Evolutionary conservation across 768 basidiomycete genomes (phyloP).

Genomic region (Agaricus bisporus): DNA sequence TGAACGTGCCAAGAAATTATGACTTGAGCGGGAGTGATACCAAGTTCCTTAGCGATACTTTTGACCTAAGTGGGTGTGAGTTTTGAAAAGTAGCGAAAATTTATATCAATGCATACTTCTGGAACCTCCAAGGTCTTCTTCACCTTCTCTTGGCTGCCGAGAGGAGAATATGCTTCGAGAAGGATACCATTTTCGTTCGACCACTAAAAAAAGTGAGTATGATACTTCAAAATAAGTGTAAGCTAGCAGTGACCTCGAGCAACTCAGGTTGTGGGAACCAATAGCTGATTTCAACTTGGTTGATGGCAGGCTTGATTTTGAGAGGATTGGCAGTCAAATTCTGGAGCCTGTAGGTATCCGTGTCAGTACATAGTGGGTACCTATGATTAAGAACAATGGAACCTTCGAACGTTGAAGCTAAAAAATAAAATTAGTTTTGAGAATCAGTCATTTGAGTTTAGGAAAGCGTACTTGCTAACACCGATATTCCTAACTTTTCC

Average conservation of each 20-base stretch:
- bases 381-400: no score
- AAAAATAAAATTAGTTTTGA: background rate
- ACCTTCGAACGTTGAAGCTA: constrained; percentile 58
- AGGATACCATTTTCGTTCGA: constrained; percentile 57
- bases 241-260: constrained; percentile 37
- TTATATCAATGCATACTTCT: constrained; percentile 28
- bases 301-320: constrained; percentile 60
- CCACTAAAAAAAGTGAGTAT: constrained; percentile 37
- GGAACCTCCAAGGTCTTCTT: constrained; percentile 52
- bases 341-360: constrained; percentile 35
- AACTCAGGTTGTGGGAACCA: constrained; percentile 76
- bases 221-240: background rate
- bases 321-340: constrained; percentile 58
- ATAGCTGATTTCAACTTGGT: constrained; percentile 76
- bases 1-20: constrained; percentile 75
- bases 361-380: background rate
- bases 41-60: constrained; percentile 52
- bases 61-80: constrained; percentile 31
- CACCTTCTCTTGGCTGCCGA: constrained; percentile 58
- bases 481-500: constrained; percentile 79
- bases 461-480: constrained; percentile 60
- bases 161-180: constrained; percentile 73
- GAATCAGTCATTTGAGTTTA: background rate
- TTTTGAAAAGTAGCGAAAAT: background rate
- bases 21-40: constrained; percentile 70